Evolutionary conservation across 2,329 filamentous ascomycete genomes (phyloP).

Genomic region (Fusarium bulbicola): DNA sequence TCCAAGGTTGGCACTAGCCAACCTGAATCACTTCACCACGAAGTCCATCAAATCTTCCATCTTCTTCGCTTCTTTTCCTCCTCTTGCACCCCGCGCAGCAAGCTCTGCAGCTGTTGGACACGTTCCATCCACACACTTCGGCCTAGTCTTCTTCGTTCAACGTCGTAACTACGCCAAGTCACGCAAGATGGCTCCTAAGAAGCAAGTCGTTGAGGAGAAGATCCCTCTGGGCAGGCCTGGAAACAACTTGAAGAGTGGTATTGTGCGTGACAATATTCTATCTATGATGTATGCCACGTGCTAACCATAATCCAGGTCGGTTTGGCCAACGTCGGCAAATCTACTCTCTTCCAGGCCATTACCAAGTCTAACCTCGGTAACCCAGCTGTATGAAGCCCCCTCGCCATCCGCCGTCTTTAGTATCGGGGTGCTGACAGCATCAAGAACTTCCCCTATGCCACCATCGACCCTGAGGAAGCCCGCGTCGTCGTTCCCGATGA

Average conservation of each 20-base stretch:
- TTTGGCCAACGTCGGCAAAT: slow-evolving; percentile 99
- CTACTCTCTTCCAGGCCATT: slow-evolving; percentile 98
- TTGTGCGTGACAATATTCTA: slow-evolving; percentile 68
- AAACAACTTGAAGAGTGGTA: slow-evolving; percentile 99
- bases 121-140: slow-evolving; percentile 60
- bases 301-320: slow-evolving; percentile 74
- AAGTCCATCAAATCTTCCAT: slow-evolving; percentile 50
- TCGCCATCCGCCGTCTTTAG: slow-evolving; percentile 46
- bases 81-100: slow-evolving; percentile 67
- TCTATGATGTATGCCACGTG: slow-evolving; percentile 3
- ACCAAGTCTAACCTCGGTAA: slow-evolving; percentile 98
- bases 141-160: slow-evolving; percentile 59
- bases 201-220: slow-evolving; percentile 91
- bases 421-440: slow-evolving; percentile 53
- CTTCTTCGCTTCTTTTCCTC: slow-evolving; percentile 63
- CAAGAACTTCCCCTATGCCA: slow-evolving; percentile 98
- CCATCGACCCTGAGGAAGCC: slow-evolving; percentile 98
- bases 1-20: slow-evolving; percentile 55
- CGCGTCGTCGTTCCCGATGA: slow-evolving; percentile 97
- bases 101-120: slow-evolving; percentile 69
- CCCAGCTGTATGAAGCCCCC: slow-evolving; percentile 77
- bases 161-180: slow-evolving; percentile 69
- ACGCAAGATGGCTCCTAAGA: slow-evolving; percentile 92
- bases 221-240: slow-evolving; percentile 93
- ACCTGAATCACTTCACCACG: slow-evolving; percentile 51